Percentiles rank a stretch among this genome's conserved stretches.
Evolutionary conservation across 768 basidiomycete species (phyloP).

Genomic region (Psilocybe tampanensis): DNA sequence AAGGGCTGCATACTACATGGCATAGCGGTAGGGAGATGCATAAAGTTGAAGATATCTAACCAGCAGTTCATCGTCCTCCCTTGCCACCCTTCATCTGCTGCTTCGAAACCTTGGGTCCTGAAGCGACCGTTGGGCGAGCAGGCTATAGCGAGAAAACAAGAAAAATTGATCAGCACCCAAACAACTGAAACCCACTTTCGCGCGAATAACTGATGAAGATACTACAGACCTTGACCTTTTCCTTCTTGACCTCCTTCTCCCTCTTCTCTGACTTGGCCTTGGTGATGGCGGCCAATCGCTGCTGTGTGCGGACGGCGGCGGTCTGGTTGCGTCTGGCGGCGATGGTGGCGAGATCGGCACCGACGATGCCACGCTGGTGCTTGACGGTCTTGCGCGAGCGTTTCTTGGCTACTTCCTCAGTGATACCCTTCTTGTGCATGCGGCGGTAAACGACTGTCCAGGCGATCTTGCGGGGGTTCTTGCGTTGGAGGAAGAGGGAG

Average conservation of each 20-base stretch:
- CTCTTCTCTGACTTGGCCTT: slow-evolving; percentile 98
- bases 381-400: slow-evolving; percentile 96
- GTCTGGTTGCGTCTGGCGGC: slow-evolving; percentile 93
- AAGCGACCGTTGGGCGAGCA: slow-evolving; percentile 51
- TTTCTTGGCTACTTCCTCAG: slow-evolving; percentile 99
- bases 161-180: neutral
- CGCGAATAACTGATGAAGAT: no score
- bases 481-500: slow-evolving; percentile 97
- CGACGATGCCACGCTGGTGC: slow-evolving; percentile 97
- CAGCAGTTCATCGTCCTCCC: slow-evolving; percentile 29
- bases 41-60: slow-evolving; percentile 3
- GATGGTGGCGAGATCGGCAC: slow-evolving; percentile 91
- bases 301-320: slow-evolving; percentile 77
- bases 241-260: slow-evolving; percentile 92
- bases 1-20: neutral
- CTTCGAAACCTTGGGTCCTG: slow-evolving; percentile 88
- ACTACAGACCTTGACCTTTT: slow-evolving; percentile 76
- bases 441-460: slow-evolving; percentile 95
- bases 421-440: slow-evolving; percentile 99
- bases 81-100: slow-evolving; percentile 95
- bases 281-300: slow-evolving; percentile 81
- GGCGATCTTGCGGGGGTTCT: slow-evolving; percentile 99
- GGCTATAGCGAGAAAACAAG: slow-evolving; percentile 40
- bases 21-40: neutral
- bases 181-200: no score